Evolutionary conservation across 2,329 filamentous ascomycete genomes (phyloP).

Genomic region (Trichoderma endophyticum): DNA sequence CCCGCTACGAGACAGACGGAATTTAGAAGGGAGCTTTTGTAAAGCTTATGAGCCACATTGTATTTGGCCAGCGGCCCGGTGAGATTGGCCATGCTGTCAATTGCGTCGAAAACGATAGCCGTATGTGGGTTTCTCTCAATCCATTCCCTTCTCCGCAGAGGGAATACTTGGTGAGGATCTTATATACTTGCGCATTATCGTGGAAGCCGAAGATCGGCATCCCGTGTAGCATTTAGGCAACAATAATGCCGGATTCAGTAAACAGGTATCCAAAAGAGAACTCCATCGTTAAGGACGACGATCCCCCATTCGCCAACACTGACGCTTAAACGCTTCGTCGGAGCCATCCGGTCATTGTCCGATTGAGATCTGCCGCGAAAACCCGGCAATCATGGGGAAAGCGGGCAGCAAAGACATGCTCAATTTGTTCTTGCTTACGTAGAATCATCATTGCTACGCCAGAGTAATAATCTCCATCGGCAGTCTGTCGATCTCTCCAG

Average conservation of each 20-base stretch:
- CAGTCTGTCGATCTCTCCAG: not conserved
- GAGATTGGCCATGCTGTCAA: not conserved
- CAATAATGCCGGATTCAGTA: not conserved
- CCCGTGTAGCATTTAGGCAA: not conserved
- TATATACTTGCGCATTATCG: not conserved
- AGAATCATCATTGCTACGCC: not conserved
- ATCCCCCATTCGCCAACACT: not conserved
- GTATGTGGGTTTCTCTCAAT: not conserved
- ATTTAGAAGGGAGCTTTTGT: slow-evolving; percentile 56
- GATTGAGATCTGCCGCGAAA: not conserved
- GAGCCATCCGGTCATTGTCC: not conserved
- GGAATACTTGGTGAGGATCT: not conserved
- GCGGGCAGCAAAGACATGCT: not conserved
- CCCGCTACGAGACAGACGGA: slow-evolving; percentile 62
- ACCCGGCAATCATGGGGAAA: not conserved
- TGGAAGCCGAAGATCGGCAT: slow-evolving; percentile 12
- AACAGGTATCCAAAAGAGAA: not conserved
- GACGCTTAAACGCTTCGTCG: slow-evolving; percentile 10
- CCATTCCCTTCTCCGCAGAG: too few species aligned
- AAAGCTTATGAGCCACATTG: slow-evolving; percentile 47
- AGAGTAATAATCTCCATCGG: not conserved
- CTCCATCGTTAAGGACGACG: not conserved
- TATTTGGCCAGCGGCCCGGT: slow-evolving; percentile 16
- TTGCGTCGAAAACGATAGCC: not conserved
- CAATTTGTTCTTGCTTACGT: not conserved